phyloP scores from a whole-genome alignment of 768 basidiomycete species.

The Imleria badia region DNA sequence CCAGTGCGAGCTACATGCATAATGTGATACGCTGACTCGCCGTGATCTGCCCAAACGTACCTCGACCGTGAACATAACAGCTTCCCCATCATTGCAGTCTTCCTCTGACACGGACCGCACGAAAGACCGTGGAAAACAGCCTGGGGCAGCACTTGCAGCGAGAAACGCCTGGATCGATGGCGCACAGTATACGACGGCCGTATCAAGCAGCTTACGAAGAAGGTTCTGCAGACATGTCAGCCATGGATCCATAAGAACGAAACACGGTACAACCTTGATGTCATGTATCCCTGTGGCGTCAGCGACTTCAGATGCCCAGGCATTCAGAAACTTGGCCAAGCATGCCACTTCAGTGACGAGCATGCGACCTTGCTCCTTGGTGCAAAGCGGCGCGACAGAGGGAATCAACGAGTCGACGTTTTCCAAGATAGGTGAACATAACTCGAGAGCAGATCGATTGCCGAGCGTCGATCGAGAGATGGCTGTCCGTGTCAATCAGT shows the following conservation, averaged over 20 bases:
- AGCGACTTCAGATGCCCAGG: slow-evolving; percentile 15
- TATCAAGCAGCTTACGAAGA: slow-evolving; percentile 35
- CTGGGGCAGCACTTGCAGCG: slow-evolving; percentile 47
- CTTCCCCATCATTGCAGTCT: slow-evolving; percentile 43
- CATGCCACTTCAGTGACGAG: slow-evolving; percentile 19
- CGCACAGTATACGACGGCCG: slow-evolving; percentile 35
- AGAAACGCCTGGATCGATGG: slow-evolving; percentile 42
- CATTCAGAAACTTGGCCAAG: slow-evolving; percentile 13
- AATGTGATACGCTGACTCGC: neutral
- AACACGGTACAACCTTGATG: slow-evolving; percentile 20
- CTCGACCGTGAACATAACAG: slow-evolving; percentile 35
- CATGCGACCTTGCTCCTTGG: slow-evolving; percentile 16
- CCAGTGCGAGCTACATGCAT: slow-evolving; percentile 31
- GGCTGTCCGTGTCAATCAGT: slow-evolving; percentile 15
- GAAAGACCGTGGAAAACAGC: slow-evolving; percentile 45
- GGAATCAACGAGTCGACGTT: slow-evolving; percentile 12
- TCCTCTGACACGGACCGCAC: slow-evolving; percentile 26
- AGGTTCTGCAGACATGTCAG: slow-evolving; percentile 23
- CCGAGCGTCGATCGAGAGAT: slow-evolving; percentile 26
- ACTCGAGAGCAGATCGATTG: slow-evolving; percentile 22
- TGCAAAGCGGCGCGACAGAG: slow-evolving; percentile 14
- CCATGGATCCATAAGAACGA: neutral
- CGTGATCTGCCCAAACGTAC: slow-evolving; percentile 33
- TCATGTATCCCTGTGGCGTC: neutral
- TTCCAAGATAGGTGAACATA: slow-evolving; percentile 20